Evolutionary conservation across 306 rosid species (phyloP).

Genomic region (Boehmeria nivea): DNA sequence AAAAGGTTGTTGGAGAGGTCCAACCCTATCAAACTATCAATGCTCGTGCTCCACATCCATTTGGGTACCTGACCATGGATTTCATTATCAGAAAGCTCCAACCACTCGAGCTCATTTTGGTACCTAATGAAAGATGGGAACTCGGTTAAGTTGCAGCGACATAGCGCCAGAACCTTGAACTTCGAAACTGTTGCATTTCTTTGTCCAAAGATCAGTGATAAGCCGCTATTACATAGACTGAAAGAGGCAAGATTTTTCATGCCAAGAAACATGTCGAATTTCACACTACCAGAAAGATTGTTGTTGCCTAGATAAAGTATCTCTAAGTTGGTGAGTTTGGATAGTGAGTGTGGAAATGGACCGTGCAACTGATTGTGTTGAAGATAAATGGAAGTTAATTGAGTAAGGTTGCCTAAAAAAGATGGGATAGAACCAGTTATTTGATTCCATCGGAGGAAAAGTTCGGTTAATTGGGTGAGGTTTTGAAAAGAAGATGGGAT

Average conservation of each 20-base stretch:
- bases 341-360: background rate
- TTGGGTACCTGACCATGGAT: background rate
- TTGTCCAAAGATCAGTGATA: background rate
- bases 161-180: background rate
- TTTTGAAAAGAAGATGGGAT: background rate
- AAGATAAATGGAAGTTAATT: background rate
- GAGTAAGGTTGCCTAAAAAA: background rate
- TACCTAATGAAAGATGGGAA: background rate
- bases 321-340: background rate
- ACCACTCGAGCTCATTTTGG: background rate
- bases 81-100: constrained; percentile 8
- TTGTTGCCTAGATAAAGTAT: background rate
- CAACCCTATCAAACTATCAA: background rate
- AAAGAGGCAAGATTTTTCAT: background rate
- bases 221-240: background rate
- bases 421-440: constrained; percentile 4
- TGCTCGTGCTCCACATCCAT: background rate
- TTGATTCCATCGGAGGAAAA: background rate
- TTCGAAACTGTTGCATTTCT: background rate
- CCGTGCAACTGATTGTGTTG: fast-evolving
- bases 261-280: background rate
- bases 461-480: fast-evolving
- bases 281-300: background rate
- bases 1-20: constrained; percentile 6
- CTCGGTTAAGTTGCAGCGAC: background rate